A percentile compares a stretch with the other conserved stretches of the same genome.
Evolutionary conservation across 768 basidiomycete species (phyloP).

Genomic region (Suillus clintonianus): DNA sequence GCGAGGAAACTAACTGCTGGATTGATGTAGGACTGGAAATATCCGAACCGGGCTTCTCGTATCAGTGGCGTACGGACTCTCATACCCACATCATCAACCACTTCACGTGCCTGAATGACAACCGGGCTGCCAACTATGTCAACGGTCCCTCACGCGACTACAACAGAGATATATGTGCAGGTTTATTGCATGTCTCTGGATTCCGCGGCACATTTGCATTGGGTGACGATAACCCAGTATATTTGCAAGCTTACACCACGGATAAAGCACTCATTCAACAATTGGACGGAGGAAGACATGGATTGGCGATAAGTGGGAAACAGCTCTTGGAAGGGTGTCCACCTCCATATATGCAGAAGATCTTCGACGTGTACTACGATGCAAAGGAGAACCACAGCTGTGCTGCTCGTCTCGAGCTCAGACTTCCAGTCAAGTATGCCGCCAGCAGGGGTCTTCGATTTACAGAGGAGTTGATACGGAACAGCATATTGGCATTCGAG

Average conservation of each 20-base stretch:
- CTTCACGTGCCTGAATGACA: neutral
- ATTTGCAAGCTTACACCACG: constrained; percentile 34
- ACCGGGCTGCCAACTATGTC: constrained; percentile 18
- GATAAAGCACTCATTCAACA: constrained; percentile 34
- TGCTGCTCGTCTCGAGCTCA: constrained; percentile 30
- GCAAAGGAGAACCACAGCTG: constrained; percentile 17
- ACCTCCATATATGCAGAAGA: constrained; percentile 7
- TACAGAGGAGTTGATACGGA: neutral
- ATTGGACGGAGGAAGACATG: constrained; percentile 16
- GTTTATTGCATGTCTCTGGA: constrained; percentile 32
- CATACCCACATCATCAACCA: neutral
- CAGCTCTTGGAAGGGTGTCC: constrained; percentile 17
- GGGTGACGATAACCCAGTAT: constrained; percentile 12
- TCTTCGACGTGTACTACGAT: constrained; percentile 23
- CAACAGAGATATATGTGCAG: constrained; percentile 26
- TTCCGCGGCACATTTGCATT: constrained; percentile 29
- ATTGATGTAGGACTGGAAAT: neutral
- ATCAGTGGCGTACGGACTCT: neutral
- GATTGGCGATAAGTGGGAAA: constrained; percentile 20
- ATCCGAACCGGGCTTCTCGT: neutral
- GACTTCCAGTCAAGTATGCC: constrained; percentile 21
- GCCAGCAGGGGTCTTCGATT: rapidly evolving
- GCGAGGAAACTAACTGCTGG: neutral
- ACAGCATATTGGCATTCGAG: neutral
- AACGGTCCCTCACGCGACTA: constrained; percentile 22